phyloP scores from a whole-genome alignment of 495 filamentous ascomycete genomes.

The Neurospora hispaniola region DNA sequence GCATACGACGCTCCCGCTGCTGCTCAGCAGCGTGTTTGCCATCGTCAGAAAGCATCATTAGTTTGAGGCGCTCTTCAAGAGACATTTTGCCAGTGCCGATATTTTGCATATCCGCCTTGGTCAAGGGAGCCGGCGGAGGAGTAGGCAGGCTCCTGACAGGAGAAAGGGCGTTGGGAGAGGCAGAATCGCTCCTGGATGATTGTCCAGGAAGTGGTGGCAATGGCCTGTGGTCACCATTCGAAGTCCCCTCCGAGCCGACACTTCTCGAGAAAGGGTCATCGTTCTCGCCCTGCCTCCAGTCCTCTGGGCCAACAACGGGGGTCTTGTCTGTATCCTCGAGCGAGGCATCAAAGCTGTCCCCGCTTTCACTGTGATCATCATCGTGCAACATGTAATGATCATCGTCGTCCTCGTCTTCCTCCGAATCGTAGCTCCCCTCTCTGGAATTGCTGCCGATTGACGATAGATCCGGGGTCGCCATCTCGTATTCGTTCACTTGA shows the following conservation, averaged over 20 bases:
- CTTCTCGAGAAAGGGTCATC: slow-evolving; percentile 68
- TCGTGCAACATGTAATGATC: slow-evolving; percentile 64
- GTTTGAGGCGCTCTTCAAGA: slow-evolving; percentile 66
- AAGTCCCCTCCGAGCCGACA: slow-evolving; percentile 51
- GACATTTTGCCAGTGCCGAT: slow-evolving; percentile 61
- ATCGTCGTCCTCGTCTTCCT: slow-evolving; percentile 57
- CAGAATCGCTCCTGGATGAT: slow-evolving; percentile 25
- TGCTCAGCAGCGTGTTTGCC: slow-evolving; percentile 40
- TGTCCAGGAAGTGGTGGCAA: slow-evolving; percentile 59
- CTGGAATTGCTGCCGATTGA: slow-evolving; percentile 79
- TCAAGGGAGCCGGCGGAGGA: slow-evolving; percentile 53
- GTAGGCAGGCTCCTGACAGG: slow-evolving; percentile 54
- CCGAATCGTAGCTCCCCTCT: slow-evolving; percentile 83
- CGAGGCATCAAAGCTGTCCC: slow-evolving; percentile 89
- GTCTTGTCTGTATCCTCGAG: slow-evolving; percentile 95
- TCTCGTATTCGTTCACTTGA: slow-evolving; percentile 92
- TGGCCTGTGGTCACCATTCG: slow-evolving; percentile 62
- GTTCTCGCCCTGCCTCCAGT: slow-evolving; percentile 72
- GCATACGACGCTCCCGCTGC: slow-evolving; percentile 52
- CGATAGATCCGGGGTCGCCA: slow-evolving; percentile 89
- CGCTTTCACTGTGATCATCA: slow-evolving; percentile 58
- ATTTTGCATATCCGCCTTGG: slow-evolving; percentile 60
- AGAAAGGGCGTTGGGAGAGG: slow-evolving; percentile 38
- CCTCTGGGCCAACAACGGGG: slow-evolving; percentile 89
- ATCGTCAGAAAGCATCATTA: slow-evolving; percentile 71